Evolutionary conservation across 805 yeast species (phyloP), one percentile per base, ranked within the genome.

Genomic region (Kazachstania viticola): DNA sequence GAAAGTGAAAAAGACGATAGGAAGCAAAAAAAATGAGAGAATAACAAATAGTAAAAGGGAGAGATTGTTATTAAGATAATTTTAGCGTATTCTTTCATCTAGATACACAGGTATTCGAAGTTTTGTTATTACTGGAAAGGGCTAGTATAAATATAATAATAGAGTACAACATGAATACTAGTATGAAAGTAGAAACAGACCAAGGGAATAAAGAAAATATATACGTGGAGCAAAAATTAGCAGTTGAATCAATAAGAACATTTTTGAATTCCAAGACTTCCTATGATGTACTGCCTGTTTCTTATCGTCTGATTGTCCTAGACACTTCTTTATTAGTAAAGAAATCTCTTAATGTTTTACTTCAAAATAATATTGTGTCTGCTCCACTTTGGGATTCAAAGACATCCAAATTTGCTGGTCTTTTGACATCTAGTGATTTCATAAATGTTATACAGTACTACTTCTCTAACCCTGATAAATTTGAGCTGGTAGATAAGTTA

Each of bases 381-480:
- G 97, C 97, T 4, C 98, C 99, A 3, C 64, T 91, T 32, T 91
- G 99, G 99, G 82, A 88, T 58, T 79, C 88, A 36, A 72, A 79
- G 49, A 74, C 81, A 12, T 80, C 94, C 12, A 69, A 80, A 48
- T 91, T 91, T 64, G 96, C 96, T 2, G 99, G 99, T 3, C 69
- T 91, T 39, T 64, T 91, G 46, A 91, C 97, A 4, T 75, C 94
- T 13, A 73, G 81, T 25, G 98, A 91, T 61, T 91, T 85, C 56
- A 81, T 91, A 42, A 88, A 91, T 47, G 96, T 88, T 33, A 84
- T 91, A 39, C 94, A 85, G 53, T 91, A 87, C 59, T 88, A 87
- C 59, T 79, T 83, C 49, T 91, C 83, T 47, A 71, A 73, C 45
- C 94, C 95, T 0, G 94, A 84, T 41, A 75, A 82, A 51, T 78